phyloP scores from a whole-genome alignment of 1,284 basidiomycete genomes.

The Tylopilus sp. region DNA sequence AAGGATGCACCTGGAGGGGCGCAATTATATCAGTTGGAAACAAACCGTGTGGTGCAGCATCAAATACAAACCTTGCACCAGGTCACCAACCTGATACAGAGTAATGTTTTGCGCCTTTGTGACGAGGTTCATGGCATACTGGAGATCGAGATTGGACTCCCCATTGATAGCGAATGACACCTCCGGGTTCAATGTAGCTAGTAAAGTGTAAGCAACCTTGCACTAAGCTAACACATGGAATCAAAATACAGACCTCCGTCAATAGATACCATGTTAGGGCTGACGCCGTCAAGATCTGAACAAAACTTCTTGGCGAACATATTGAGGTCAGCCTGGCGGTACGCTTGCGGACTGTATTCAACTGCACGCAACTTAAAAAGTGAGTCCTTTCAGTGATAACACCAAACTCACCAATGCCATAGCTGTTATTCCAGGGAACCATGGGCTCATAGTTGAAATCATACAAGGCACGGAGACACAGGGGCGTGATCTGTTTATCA shows the following conservation, averaged over 20 bases:
- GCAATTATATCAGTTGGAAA: constrained; percentile 1
- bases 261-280: constrained; percentile 51
- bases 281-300: constrained; percentile 45
- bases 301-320: constrained; percentile 54
- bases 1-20: constrained; percentile 52
- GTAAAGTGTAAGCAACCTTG: constrained; percentile 22
- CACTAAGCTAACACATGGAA: background rate
- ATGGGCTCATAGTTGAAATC: constrained; percentile 53
- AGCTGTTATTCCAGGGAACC: constrained; percentile 56
- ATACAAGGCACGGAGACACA: constrained; percentile 62
- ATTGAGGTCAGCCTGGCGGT: constrained; percentile 55
- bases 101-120: constrained; percentile 52
- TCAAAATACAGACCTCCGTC: constrained; percentile 54
- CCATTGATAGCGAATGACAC: constrained; percentile 56
- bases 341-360: constrained; percentile 63
- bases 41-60: background rate
- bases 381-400: constrained; percentile 5
- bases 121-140: constrained; percentile 62
- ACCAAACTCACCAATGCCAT: constrained; percentile 56
- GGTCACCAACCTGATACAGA: constrained; percentile 62
- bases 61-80: constrained; percentile 47
- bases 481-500: constrained; percentile 55
- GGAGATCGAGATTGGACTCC: constrained; percentile 66
- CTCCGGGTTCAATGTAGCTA: constrained; percentile 46
- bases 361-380: constrained; percentile 42